Base-by-base conservation (phyloP, 2,329 filamentous ascomycete genomes). In the Ceratocystis papillata region DNA sequence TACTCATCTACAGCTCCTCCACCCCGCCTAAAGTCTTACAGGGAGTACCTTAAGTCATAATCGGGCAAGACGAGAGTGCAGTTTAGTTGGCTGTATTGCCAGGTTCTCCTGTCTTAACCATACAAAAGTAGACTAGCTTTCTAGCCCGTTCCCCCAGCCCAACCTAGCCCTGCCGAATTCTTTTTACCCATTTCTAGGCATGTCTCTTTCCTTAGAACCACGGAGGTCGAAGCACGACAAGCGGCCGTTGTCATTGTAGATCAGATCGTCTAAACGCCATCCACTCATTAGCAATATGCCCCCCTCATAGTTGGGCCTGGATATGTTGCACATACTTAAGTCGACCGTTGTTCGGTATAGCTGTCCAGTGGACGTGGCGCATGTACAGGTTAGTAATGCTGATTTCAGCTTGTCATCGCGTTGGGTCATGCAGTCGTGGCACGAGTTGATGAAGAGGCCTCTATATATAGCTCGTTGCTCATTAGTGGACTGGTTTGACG, bases 331-430 rank as follows among this genome's bases (percentile, higher is more conserved):
- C 63, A 25, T 45, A 65, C 63, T 65, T 17, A 65, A 10, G 37
- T 65, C 53, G 30, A 59, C 55, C 41, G 63, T 59, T 4, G 63
- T 65, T n/a, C 63, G 63, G 22, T 65, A 65, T 45, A 57, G 30
- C 44, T 59, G 45, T 3, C 53, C 63, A 20, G 3, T n/a, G 4
- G 63, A 65, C 5, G 53, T 59, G 17, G 44, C 33, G 22, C 63
- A 65, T 20, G 63, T 65, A 22, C 63, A 65, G 3, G 63, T 65
- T 25, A 65, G 37, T 25, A 57, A 17, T 6, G n/a, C 63, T 8
- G 63, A 59, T 44, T 60, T 46, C 5, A 59, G 15, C 10, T 30
- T 28, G n/a, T 44, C 20, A 33, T 59, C 22, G 30, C 63, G 53
- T 37, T 59, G 20, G 1, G 55, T 46, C 4, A 33, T 30, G 41